Percentiles rank a stretch among this genome's conserved stretches.
Evolutionary conservation across 495 filamentous ascomycete species (phyloP).

Genomic region (Hyaloscypha hepaticicola): DNA sequence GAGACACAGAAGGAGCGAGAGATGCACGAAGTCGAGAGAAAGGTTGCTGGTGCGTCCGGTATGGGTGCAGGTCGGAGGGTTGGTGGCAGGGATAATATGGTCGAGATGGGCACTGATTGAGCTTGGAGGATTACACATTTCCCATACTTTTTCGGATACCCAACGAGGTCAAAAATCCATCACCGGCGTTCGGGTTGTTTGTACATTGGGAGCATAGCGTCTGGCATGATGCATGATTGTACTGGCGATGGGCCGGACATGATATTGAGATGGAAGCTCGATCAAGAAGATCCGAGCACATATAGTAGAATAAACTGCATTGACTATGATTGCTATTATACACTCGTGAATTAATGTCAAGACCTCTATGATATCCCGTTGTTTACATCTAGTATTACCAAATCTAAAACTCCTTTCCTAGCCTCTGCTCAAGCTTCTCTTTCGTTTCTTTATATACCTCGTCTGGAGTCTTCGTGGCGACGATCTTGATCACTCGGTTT

Average conservation of each 20-base stretch:
- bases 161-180: constrained; percentile 10
- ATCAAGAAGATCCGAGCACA: constrained; percentile 6
- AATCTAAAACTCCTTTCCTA: constrained; percentile 32
- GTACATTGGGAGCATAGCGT: constrained; percentile 31
- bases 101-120: constrained; percentile 36
- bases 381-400: constrained; percentile 1
- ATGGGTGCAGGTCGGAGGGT: constrained; percentile 36
- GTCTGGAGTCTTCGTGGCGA: constrained; percentile 64
- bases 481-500: constrained; percentile 74
- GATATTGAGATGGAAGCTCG: constrained; percentile 9
- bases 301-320: constrained; percentile 19
- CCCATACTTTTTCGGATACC: background rate
- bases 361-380: background rate
- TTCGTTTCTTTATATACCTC: constrained; percentile 73
- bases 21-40: constrained; percentile 55
- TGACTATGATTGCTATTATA: constrained; percentile 19
- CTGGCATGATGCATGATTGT: constrained; percentile 30
- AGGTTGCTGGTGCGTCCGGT: constrained; percentile 44
- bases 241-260: constrained; percentile 20
- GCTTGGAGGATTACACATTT: background rate
- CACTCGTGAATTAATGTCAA: background rate
- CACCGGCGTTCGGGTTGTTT: constrained; percentile 25
- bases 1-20: constrained; percentile 59
- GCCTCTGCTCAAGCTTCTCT: constrained; percentile 31
- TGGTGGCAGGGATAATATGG: constrained; percentile 30